A percentile compares a stretch with the other conserved stretches of the same genome.
phyloP scores from a whole-genome alignment of 2,329 filamentous ascomycete genomes.

The Colletotrichum scovillei region DNA sequence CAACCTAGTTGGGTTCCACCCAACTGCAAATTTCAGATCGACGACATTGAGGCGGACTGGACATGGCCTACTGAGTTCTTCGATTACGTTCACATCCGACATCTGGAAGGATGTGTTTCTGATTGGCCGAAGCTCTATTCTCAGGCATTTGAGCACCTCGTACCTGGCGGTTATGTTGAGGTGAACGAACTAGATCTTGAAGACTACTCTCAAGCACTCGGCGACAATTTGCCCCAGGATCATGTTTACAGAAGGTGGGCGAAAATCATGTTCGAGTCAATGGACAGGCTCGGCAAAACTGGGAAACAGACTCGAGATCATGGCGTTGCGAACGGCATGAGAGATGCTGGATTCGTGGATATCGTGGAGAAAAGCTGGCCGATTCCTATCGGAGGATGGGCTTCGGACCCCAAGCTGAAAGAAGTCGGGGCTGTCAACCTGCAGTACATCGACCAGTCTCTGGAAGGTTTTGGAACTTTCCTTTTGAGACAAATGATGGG shows the following conservation, averaged over 20 bases:
- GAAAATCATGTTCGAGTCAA: slow-evolving; percentile 39
- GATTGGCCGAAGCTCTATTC: slow-evolving; percentile 64
- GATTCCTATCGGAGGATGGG: slow-evolving; percentile 59
- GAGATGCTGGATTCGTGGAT: slow-evolving; percentile 52
- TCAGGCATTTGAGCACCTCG: slow-evolving; percentile 54
- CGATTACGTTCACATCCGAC: slow-evolving; percentile 69
- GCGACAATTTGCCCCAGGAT: background rate
- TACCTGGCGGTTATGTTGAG: slow-evolving; percentile 49
- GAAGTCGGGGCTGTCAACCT: slow-evolving; percentile 51
- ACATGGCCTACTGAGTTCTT: slow-evolving; percentile 57
- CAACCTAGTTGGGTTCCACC: slow-evolving; percentile 63
- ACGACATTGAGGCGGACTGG: slow-evolving; percentile 55
- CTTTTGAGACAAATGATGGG: slow-evolving; percentile 42
- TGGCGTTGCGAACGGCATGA: slow-evolving; percentile 36
- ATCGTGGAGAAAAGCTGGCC: slow-evolving; percentile 51
- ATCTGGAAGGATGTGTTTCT: slow-evolving; percentile 63
- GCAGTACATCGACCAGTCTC: slow-evolving; percentile 41
- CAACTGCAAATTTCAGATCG: slow-evolving; percentile 51
- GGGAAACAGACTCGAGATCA: slow-evolving; percentile 37
- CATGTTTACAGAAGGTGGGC: slow-evolving; percentile 44
- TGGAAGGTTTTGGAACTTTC: slow-evolving; percentile 43
- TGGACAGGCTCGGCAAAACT: slow-evolving; percentile 39
- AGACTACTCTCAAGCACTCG: background rate
- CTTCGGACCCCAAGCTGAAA: slow-evolving; percentile 56
- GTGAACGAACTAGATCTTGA: slow-evolving; percentile 41